Evolutionary conservation across 2,329 filamentous ascomycete genomes (phyloP), one percentile per base, ranked within the genome.

Genomic region (Pestalotiopsis sp.): DNA sequence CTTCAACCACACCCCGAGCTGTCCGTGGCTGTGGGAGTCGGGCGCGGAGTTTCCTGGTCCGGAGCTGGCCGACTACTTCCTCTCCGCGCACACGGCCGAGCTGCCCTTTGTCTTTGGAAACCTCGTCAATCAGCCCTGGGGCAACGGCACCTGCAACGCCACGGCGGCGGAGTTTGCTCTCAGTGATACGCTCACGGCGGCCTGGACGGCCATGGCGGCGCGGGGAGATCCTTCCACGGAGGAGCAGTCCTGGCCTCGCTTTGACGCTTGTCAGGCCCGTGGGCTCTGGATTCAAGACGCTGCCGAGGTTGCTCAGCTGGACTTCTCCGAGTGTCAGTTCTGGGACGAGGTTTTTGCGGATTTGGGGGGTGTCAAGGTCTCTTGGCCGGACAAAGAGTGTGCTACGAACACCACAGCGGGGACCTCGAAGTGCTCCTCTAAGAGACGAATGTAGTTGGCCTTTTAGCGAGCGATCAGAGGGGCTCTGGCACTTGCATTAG

Each of bases 31-130:
- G 9, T 52, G 45, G 45, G 45, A 52, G 45, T 52, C 45, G 45
- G 45, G 45, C 45, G 20, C n/a, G 45, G 45, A n/a, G 9, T 52
- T 52, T n/a, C 45, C 45, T 0, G 14, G 17, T 17, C 25, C 57
- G 25, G 57, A 27, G 4, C 20, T 60, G 57, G 25, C 57, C 6
- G 25, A 27, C 14, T 27, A 14, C 5, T 60, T 60, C 31, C 57
- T 60, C 57, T 60, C 57, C 7, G 25, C 57, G 4, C 57, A 60
- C 57, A 60, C 57, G 31, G 25, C 57, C 13, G 57, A 60, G 57
- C 57, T 60, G 57, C 25, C 57, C 20, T 60, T 60, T 60, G 57
- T 60, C 57, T 60, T 60, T 60, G 57, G 57, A 3, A 38, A 14
- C 6, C 31, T 60, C 31, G 14, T 27, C 57, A 60, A 60, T n/a